Conservation (phyloP, 139 green algal species). For the Limnomonas spitsbergensis region DNA sequence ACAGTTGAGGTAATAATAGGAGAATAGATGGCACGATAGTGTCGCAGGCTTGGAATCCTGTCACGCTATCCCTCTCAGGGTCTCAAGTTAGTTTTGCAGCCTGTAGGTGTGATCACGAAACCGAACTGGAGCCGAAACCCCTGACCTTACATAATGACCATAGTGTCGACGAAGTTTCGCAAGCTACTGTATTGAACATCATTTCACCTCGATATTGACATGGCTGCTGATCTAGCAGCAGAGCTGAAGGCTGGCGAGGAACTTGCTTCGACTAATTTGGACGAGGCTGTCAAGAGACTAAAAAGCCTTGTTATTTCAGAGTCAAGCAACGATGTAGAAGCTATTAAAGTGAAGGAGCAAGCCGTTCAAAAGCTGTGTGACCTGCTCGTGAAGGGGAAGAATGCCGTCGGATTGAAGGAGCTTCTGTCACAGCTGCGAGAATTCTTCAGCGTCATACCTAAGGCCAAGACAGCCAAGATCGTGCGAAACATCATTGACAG, state of each 20-base stretch:
- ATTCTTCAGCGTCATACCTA: constrained; percentile 87
- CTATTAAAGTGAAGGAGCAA: constrained; percentile 78
- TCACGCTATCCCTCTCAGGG: no score
- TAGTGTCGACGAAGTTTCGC: no score
- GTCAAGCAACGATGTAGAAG: constrained; percentile 48
- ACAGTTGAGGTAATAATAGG: no score
- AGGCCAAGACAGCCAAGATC: constrained; percentile 98
- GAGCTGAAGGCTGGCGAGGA: constrained; percentile 3
- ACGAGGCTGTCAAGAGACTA: not conserved
- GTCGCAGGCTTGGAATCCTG: no score
- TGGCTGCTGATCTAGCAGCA: constrained; percentile 5
- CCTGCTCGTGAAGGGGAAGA: constrained; percentile 64
- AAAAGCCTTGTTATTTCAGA: not conserved
- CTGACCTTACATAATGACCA: not conserved
- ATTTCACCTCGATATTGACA: not conserved
- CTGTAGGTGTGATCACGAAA: no score
- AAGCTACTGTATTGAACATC: no score
- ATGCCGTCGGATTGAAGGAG: constrained; percentile 63
- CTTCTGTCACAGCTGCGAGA: constrained; percentile 84
- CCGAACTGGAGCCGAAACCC: not conserved
- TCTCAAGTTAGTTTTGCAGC: no score
- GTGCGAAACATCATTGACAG: constrained; percentile 91
- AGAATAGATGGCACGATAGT: no score
- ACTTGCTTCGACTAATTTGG: not conserved
- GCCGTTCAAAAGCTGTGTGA: constrained; percentile 66